Percentiles rank a stretch among this genome's conserved stretches.
These are phyloP conservation scores for Termitomyces sp. DNA, from an alignment of 768 basidiomycete genomes.

Conservation along the genomic window DNA sequence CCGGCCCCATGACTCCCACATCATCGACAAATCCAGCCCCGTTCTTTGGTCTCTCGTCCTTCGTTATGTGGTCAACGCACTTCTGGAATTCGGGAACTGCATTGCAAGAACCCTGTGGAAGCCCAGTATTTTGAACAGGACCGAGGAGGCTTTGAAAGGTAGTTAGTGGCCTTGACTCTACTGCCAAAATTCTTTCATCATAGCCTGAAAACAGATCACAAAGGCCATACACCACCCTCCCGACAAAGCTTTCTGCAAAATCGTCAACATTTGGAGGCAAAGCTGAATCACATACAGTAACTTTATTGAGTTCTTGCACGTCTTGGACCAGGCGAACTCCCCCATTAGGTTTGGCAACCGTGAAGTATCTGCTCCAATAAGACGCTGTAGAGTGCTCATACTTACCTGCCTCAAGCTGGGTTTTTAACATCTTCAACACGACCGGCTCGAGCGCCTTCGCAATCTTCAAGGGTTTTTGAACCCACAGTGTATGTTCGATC, in stretches of 20 bases:
- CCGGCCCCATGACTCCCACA: slow-evolving; percentile 16
- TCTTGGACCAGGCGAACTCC: not conserved
- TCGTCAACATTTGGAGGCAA: slow-evolving; percentile 1
- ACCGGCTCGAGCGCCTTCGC: too few relatives aligned
- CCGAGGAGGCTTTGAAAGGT: slow-evolving; percentile 28
- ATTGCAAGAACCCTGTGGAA: slow-evolving; percentile 34
- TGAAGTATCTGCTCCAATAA: not conserved
- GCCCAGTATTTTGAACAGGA: slow-evolving; percentile 13
- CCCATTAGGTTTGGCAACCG: not conserved
- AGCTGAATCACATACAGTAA: too few relatives aligned
- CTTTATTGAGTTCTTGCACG: too few relatives aligned
- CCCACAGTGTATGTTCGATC: too few relatives aligned
- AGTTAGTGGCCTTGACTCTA: slow-evolving; percentile 26
- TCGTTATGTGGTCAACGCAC: slow-evolving; percentile 12
- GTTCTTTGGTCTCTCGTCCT: slow-evolving; percentile 9
- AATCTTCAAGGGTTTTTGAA: too few relatives aligned
- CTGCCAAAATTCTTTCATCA: slow-evolving; percentile 14
- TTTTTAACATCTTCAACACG: too few relatives aligned
- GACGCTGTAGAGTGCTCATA: too few relatives aligned
- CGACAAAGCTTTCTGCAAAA: slow-evolving; percentile 9
- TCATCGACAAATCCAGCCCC: slow-evolving; percentile 18
- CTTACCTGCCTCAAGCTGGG: too few relatives aligned
- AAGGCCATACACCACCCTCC: not conserved
- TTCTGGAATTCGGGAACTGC: slow-evolving; percentile 19
- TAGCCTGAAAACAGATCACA: slow-evolving; percentile 10